A percentile compares a stretch with the other conserved stretches of the same genome.
phyloP scores from a whole-genome alignment of 257 asterid genomes.

The Cordia subcordata region DNA sequence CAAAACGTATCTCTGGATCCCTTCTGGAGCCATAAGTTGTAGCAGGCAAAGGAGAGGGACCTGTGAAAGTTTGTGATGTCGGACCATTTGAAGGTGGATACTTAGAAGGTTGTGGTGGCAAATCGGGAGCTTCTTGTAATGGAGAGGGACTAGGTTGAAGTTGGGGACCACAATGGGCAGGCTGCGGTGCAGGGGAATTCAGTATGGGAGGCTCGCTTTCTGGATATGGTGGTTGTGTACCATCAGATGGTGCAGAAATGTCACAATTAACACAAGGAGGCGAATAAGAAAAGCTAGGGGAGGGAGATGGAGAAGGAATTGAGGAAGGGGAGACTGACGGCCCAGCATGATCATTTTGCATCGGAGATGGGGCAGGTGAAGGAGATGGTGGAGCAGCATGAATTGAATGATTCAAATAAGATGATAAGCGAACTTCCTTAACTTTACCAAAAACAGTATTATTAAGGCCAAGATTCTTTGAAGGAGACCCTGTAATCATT shows the following conservation, averaged over 20 bases:
- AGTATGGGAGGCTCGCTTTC: conserved; percentile 12
- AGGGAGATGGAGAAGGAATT: conserved; percentile 24
- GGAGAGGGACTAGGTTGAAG: conserved; percentile 40
- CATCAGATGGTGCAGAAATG: conserved; percentile 1
- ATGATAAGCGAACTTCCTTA: conserved; percentile 64
- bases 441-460: conserved; percentile 72
- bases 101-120: conserved; percentile 28
- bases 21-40: conserved; percentile 24
- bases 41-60: conserved; percentile 39
- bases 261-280: neutral
- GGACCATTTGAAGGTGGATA: conserved; percentile 28
- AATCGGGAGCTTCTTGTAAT: conserved; percentile 24
- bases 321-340: conserved; percentile 40
- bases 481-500: conserved; percentile 40
- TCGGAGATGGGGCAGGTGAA: conserved; percentile 41
- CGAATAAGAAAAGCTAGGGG: conserved; percentile 24
- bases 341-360: conserved; percentile 17
- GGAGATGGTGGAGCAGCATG: conserved; percentile 37
- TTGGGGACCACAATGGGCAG: conserved; percentile 28
- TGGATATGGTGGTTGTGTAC: conserved; percentile 23
- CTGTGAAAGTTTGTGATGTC: conserved; percentile 21
- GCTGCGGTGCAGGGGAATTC: conserved; percentile 29
- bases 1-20: conserved; percentile 17
- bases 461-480: conserved; percentile 81
- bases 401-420: conserved; percentile 48